A percentile compares a stretch with the other conserved stretches of the same genome.
Evolutionary conservation across 2,329 filamentous ascomycete species (phyloP).

Genomic region (Alternaria consortialis): DNA sequence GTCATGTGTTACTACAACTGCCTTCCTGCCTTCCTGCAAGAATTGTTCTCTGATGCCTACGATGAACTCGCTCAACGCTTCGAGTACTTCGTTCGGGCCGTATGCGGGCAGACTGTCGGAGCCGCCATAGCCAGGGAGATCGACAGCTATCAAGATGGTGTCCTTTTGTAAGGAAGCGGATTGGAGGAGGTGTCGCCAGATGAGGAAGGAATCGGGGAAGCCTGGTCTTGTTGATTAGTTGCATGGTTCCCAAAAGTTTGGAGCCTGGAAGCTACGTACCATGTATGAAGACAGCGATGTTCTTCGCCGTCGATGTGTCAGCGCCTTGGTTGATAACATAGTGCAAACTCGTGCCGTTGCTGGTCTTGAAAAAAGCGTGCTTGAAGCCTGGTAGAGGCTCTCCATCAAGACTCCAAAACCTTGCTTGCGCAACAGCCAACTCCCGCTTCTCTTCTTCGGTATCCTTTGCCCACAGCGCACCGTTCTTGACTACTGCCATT

Average conservation of each 20-base stretch:
- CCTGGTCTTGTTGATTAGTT: slow-evolving; percentile 35
- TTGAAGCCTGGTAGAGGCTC: slow-evolving; percentile 56
- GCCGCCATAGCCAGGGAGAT: slow-evolving; percentile 68
- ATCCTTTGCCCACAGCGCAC: slow-evolving; percentile 38
- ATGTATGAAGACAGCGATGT: slow-evolving; percentile 64
- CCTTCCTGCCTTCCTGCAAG: slow-evolving; percentile 31
- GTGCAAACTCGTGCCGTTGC: slow-evolving; percentile 62
- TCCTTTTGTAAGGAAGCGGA: slow-evolving; percentile 52
- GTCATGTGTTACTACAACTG: slow-evolving; percentile 63
- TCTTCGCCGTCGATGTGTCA: slow-evolving; percentile 32
- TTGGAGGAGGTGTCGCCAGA: slow-evolving; percentile 62
- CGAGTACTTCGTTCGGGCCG: slow-evolving; percentile 61
- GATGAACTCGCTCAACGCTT: slow-evolving; percentile 63
- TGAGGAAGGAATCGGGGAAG: slow-evolving; percentile 66
- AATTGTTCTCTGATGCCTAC: slow-evolving; percentile 60
- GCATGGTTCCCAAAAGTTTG: neutral
- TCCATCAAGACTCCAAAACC: slow-evolving; percentile 64
- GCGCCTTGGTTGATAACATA: slow-evolving; percentile 57
- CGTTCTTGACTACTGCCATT: slow-evolving; percentile 37
- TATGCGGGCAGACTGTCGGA: slow-evolving; percentile 63
- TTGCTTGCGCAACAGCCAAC: slow-evolving; percentile 56
- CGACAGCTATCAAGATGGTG: slow-evolving; percentile 61
- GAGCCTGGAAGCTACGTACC: slow-evolving; percentile 37
- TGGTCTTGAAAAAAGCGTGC: slow-evolving; percentile 62
- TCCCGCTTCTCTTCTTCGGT: slow-evolving; percentile 37